These are phyloP conservation scores for Plasmodium gaboni DNA, from an alignment of 169 alveolate genomes.

Conservation along the genomic window DNA sequence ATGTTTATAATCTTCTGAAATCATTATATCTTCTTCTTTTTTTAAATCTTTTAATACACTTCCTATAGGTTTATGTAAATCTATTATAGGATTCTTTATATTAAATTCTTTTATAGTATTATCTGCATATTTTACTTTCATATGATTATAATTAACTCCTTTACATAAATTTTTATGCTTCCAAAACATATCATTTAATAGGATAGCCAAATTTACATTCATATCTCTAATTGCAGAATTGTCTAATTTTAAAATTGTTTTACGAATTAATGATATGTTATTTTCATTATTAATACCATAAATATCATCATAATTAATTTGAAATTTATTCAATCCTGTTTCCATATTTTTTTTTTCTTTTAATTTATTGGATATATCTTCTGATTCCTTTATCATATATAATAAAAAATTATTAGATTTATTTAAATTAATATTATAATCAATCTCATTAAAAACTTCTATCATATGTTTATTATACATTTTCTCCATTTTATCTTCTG, in stretches of 20 bases:
- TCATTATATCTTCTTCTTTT: too few species aligned
- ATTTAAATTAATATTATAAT: background rate
- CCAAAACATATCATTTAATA: slow-evolving; percentile 58
- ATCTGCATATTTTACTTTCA: slow-evolving; percentile 12
- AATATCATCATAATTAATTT: slow-evolving; percentile 5
- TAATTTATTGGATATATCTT: background rate
- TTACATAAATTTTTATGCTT: slow-evolving; percentile 26
- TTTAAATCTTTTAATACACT: slow-evolving; percentile 9
- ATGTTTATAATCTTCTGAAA: background rate
- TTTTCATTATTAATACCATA: background rate
- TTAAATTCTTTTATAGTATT: background rate
- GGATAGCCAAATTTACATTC: slow-evolving; percentile 35
- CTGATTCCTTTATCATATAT: slow-evolving; percentile 17
- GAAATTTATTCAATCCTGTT: background rate
- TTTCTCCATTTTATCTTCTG: background rate
- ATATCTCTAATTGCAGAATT: slow-evolving; percentile 28
- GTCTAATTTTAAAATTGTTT: slow-evolving; percentile 34
- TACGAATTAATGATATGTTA: slow-evolving; percentile 8
- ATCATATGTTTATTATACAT: background rate
- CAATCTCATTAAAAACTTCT: slow-evolving; percentile 9
- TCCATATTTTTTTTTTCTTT: background rate
- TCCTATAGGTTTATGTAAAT: slow-evolving; percentile 61
- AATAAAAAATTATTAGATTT: slow-evolving; percentile 16
- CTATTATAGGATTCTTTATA: slow-evolving; percentile 10
- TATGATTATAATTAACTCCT: slow-evolving; percentile 49